Conservation (phyloP, 2,329 filamentous ascomycete species). For the Didymella sp. region DNA sequence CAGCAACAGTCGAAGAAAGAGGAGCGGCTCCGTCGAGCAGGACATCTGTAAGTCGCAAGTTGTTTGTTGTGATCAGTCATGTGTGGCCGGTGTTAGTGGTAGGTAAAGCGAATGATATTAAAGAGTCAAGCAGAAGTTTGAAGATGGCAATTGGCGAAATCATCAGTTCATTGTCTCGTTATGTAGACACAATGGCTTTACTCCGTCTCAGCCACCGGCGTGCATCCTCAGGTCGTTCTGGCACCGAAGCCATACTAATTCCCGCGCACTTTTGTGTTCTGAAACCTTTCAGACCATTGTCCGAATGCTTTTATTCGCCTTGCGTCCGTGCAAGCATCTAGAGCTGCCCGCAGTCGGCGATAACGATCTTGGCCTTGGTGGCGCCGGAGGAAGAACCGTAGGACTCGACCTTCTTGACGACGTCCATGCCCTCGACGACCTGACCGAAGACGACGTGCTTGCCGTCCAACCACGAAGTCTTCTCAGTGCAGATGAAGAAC, state of each 20-base stretch:
- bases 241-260: conserved; percentile 18
- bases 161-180: conserved; percentile 23
- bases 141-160: conserved; percentile 8
- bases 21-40: too few species aligned
- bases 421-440: conserved; percentile 56
- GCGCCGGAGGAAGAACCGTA: conserved; percentile 32
- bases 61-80: too few species aligned
- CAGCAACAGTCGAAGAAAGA: too few species aligned
- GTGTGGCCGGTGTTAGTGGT: background rate
- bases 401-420: conserved; percentile 35
- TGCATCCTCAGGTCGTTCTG: conserved; percentile 11
- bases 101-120: background rate
- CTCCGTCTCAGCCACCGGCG: conserved; percentile 13
- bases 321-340: conserved; percentile 12
- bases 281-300: conserved; percentile 17
- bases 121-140: background rate
- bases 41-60: too few species aligned
- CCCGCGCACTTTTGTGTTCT: conserved; percentile 12
- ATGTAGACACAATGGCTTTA: conserved; percentile 20
- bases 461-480: conserved; percentile 81
- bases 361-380: conserved; percentile 32
- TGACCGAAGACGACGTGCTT: conserved; percentile 86
- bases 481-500: conserved; percentile 95
- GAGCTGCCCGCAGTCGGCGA: conserved; percentile 37
- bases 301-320: conserved; percentile 21